A percentile compares a stretch with the other conserved stretches of the same genome.
Evolutionary conservation across 805 yeast genomes (phyloP).

Genomic region (Saturnispora mendoncae): DNA sequence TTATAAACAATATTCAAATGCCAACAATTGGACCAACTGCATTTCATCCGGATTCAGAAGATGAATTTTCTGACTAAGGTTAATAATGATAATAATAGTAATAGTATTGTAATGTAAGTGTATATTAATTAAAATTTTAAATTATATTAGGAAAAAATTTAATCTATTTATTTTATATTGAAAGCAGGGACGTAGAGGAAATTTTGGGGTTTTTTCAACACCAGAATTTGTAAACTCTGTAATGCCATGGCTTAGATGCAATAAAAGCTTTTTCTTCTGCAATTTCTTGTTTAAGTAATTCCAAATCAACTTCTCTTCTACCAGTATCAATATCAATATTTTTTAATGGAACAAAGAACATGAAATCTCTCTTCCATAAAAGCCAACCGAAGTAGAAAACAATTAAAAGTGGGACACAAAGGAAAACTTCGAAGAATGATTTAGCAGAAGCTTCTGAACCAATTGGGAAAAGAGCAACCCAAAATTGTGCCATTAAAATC

Average conservation of each 20-base stretch:
- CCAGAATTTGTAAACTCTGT: constrained; percentile 46
- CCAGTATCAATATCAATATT: constrained; percentile 56
- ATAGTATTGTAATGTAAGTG: no score
- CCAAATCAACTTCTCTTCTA: constrained; percentile 49
- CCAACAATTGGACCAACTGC: constrained; percentile 6
- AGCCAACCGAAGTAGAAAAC: constrained; percentile 32
- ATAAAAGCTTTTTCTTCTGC: constrained; percentile 45
- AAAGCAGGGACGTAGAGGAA: no score
- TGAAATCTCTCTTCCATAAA: constrained; percentile 37
- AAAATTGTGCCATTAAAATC: constrained; percentile 66
- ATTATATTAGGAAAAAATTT: no score
- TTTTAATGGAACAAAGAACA: constrained; percentile 34
- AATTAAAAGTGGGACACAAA: constrained; percentile 54
- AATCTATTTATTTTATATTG: no score
- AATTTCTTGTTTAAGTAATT: constrained; percentile 43
- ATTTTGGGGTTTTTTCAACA: constrained; percentile 28
- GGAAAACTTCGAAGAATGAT: constrained; percentile 53
- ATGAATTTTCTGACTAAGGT: constrained; percentile 5
- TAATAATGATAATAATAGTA: no score
- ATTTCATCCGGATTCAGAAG: not conserved
- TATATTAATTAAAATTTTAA: no score
- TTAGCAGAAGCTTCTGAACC: constrained; percentile 41
- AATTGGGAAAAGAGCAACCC: constrained; percentile 69
- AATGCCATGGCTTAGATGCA: constrained; percentile 35
- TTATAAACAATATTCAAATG: not conserved